Base-by-base conservation (phyloP, 1,284 basidiomycete species). In the Microbotryomycetes sp. region DNA sequence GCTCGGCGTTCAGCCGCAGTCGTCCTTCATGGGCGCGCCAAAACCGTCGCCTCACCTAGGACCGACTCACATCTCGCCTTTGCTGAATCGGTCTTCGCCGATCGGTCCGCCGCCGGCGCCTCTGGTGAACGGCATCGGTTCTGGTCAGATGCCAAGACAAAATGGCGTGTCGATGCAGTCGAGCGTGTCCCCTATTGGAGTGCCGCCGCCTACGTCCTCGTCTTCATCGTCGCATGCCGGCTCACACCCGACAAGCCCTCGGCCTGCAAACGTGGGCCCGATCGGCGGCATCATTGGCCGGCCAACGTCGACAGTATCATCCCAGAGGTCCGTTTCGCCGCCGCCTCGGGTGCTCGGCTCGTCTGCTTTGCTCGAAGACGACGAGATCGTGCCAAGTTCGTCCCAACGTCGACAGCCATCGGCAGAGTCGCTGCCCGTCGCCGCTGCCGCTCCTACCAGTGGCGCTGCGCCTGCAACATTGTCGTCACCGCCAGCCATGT, bases 341-440 rank as follows among this genome's bases (percentile, higher is more conserved):
- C 60, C 63, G 11, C 49, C 55, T 29, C 58, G 63, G 5, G 46
- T 61, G 9, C 62, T 67, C 26, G 66, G 66, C 30, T 67, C 66
- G 21, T 60, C 66, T 29, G 66, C 66, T 0, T 56, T 67, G 16
- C 56, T 56, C 52, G 66, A 59, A n/a, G 66, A 67, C 59, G 66
- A 67, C 60, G 66, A 67, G 56, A 60, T 67, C 6, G 66, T 66
- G 7, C 35, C 48, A 50, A 28, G 11, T 23, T n/a, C 45, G 45
- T 45, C 45, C 15, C 48, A 50, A 50, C 48, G 21, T 23, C 48
- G 48, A 11, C 48, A 50, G 21, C 48, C 48, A 21, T 47, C 54
- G 23, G 27, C 7, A 13, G 54, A 16, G 4, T 56, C 35, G 11
- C n/a, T n/a, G 11, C 57, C 57, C 27, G 49, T 52, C 26, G 52